phyloP scores from a whole-genome alignment of 2,329 filamentous ascomycete species.

The Huntiella decipiens region DNA sequence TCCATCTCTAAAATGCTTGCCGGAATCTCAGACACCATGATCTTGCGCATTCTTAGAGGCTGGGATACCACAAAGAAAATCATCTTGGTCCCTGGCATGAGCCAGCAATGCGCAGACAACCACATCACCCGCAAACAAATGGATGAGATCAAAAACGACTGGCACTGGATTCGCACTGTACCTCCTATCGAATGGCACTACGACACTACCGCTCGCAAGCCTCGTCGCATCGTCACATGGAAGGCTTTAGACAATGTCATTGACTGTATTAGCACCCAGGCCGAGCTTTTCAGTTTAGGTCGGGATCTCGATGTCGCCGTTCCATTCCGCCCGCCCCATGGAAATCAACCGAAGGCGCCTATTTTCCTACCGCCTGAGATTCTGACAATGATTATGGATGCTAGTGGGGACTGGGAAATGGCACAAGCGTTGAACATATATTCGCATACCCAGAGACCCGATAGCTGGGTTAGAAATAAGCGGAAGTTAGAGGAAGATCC shows the following conservation, averaged over 20 bases:
- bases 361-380: conserved; percentile 57
- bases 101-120: conserved; percentile 73
- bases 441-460: conserved; percentile 54
- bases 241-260: conserved; percentile 52
- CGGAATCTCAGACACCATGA: conserved; percentile 61
- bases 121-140: conserved; percentile 77
- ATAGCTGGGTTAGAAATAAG: conserved; percentile 41
- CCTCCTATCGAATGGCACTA: conserved; percentile 71
- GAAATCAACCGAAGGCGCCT: conserved; percentile 18
- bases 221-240: conserved; percentile 40
- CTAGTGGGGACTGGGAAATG: conserved; percentile 77
- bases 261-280: conserved; percentile 56
- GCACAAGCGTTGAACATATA: conserved; percentile 65
- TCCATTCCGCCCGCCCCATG: conserved; percentile 20
- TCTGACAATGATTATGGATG: conserved; percentile 75
- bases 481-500: not conserved
- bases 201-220: conserved; percentile 28
- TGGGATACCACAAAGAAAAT: conserved; percentile 81
- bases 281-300: conserved; percentile 54
- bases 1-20: conserved; percentile 74
- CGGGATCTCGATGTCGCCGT: conserved; percentile 40
- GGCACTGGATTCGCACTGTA: conserved; percentile 72
- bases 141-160: conserved; percentile 63
- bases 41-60: conserved; percentile 62
- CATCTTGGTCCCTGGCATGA: conserved; percentile 75